Percentiles rank a stretch among this genome's conserved stretches.
Conservation (phyloP, 163 green algal species). For the Trebouxiophyceae sp. region DNA sequence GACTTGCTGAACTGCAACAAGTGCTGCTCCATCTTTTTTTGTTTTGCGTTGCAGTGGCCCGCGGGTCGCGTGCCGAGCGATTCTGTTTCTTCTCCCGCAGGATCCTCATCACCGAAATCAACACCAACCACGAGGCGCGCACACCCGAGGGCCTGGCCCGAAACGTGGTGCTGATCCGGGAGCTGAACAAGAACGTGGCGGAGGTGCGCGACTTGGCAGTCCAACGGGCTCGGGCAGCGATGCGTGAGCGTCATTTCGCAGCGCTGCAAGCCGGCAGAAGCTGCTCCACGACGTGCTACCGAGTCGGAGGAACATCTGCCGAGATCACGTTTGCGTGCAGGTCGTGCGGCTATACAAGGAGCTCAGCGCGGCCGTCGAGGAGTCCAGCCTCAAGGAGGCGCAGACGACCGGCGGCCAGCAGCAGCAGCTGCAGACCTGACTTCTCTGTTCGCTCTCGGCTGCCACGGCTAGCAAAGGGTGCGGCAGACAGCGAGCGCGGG, state of each 20-base stretch:
- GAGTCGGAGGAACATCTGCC: background rate
- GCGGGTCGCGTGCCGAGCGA: background rate
- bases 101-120: constrained; percentile 67
- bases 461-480: too few relatives aligned
- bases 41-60: background rate
- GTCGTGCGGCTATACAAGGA: background rate
- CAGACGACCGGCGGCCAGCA: too few relatives aligned
- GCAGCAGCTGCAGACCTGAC: too few relatives aligned
- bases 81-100: constrained; percentile 3
- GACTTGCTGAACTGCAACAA: constrained; percentile 63
- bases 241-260: background rate
- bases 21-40: constrained; percentile 5
- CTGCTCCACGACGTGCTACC: too few relatives aligned
- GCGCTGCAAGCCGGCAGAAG: background rate
- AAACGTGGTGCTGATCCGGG: constrained; percentile 62
- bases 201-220: constrained; percentile 21
- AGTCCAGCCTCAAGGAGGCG: background rate
- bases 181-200: constrained; percentile 66
- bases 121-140: constrained; percentile 54
- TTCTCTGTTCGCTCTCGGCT: too few relatives aligned
- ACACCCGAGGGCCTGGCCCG: constrained; percentile 50
- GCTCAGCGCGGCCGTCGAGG: background rate
- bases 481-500: too few relatives aligned
- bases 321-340: background rate
- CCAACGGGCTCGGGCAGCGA: background rate